Evolutionary conservation across 495 filamentous ascomycete genomes (phyloP).

Genomic region (Penicillium parvum): DNA sequence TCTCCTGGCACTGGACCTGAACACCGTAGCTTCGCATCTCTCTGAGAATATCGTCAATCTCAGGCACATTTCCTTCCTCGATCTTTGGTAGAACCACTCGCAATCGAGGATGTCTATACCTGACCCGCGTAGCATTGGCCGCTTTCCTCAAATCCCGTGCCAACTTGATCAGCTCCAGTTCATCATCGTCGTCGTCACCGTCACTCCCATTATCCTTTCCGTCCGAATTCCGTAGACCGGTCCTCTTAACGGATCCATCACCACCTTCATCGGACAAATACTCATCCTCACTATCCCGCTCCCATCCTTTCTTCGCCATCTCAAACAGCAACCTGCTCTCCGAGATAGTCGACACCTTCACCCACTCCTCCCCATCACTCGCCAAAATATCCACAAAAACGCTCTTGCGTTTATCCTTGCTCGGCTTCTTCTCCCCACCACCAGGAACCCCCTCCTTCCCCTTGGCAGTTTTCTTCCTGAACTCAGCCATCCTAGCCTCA

Average conservation of each 20-base stretch:
- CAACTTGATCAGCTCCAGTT: conserved; percentile 53
- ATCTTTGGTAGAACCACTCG: conserved; percentile 60
- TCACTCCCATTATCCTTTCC: conserved; percentile 17
- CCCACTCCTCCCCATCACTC: conserved; percentile 53
- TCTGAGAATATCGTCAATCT: conserved; percentile 55
- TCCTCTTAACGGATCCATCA: conserved; percentile 12
- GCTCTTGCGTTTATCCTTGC: conserved; percentile 40
- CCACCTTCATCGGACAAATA: conserved; percentile 33
- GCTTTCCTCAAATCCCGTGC: conserved; percentile 52
- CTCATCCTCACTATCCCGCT: conserved; percentile 37
- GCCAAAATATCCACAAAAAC: conserved; percentile 48
- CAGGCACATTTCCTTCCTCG: conserved; percentile 39
- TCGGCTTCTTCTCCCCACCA: conserved; percentile 24
- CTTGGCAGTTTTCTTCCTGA: conserved; percentile 6
- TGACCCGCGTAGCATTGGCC: conserved; percentile 48
- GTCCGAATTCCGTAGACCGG: conserved; percentile 32
- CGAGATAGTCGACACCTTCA: conserved; percentile 59
- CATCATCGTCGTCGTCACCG: conserved; percentile 41
- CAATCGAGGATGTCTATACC: conserved; percentile 55
- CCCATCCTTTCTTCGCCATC: conserved; percentile 62
- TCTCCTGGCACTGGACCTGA: conserved; percentile 43
- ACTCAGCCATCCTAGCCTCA: conserved; percentile 4
- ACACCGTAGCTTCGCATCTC: conserved; percentile 55
- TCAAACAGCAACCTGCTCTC: conserved; percentile 55
- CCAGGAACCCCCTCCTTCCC: conserved; percentile 21